Base-by-base conservation (phyloP, 2,329 filamentous ascomycete species). In the Graphium sp. region DNA sequence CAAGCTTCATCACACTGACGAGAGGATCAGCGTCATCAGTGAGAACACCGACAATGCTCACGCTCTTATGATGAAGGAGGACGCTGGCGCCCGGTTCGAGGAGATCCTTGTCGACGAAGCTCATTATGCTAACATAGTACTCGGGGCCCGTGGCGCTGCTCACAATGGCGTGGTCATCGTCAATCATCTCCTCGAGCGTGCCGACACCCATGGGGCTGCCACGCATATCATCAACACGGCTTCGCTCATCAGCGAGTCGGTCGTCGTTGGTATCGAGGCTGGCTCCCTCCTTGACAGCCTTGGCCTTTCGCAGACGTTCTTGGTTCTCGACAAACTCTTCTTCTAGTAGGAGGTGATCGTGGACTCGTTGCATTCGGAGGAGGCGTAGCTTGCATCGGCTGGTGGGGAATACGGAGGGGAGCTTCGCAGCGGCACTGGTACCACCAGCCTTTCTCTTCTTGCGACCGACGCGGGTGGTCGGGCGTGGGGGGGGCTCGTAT, bases 61-160 rank as follows among this genome's bases (percentile, higher is more conserved):
- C 87, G 30, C 81, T 91, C 62, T 98, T 98, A 56, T 98, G 89
- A 47, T 98, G 89, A 34, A 98, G 62, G 27, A 98, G 62, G 27
- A 98, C 89, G 43, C 84, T 94, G 12, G 89, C 84, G 35, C 91
- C 91, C 2, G 89, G 89, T 55, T 98, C 89, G 24, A 98, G 67
- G 4, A 98, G 71, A 46, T 98, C 89, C 58, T 98, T 98, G 64
- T 98, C 89, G 39, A 98, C 89, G 46, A 98, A 98, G 31, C 87
- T 94, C 89, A 95, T 95, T 67, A 98, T 98, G 42, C 85, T 94
- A 40, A 98, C 89, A 52, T 95, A 98, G 66, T 93, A 98, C 53
- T 98, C 89, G 2, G 89, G 89, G 0, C 89, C 89, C 6, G 89
- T 95, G 1, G 89, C 91, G 51, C 84, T 93, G 12, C 85, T 94